Evolutionary conservation across 2,329 filamentous ascomycete species (phyloP).

Genomic region (Cryphonectria naterciae): DNA sequence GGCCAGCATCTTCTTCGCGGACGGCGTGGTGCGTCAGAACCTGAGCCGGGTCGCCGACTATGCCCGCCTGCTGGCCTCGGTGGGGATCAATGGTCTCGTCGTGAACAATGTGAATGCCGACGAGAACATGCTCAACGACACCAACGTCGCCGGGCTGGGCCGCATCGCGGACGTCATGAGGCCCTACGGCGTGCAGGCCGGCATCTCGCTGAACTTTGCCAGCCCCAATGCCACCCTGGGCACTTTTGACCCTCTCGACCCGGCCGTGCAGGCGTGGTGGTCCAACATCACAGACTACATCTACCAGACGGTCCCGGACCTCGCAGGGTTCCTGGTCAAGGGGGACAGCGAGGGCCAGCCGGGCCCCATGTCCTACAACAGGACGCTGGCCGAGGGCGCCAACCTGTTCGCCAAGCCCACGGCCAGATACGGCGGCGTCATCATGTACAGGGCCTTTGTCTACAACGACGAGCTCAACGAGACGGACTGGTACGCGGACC

Average conservation of each 20-base stretch:
- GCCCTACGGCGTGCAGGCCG: conserved; percentile 68
- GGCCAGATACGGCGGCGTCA: conserved; percentile 61
- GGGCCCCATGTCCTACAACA: conserved; percentile 70
- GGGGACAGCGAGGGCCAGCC: conserved; percentile 75
- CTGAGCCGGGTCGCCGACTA: conserved; percentile 64
- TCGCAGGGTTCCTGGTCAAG: conserved; percentile 72
- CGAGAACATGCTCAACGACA: conserved; percentile 54
- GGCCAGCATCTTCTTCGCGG: conserved; percentile 68
- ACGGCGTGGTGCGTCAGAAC: conserved; percentile 60
- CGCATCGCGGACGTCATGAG: conserved; percentile 68
- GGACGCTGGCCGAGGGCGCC: conserved; percentile 69
- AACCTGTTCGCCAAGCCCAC: conserved; percentile 68
- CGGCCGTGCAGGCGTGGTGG: conserved; percentile 66
- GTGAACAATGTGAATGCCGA: conserved; percentile 78
- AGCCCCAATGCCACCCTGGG: conserved; percentile 60
- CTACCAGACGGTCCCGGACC: conserved; percentile 65
- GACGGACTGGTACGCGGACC: conserved; percentile 66
- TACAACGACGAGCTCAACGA: conserved; percentile 63
- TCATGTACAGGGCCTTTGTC: conserved; percentile 75
- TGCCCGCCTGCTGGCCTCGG: conserved; percentile 67
- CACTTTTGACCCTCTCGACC: conserved; percentile 69
- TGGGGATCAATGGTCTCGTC: conserved; percentile 67
- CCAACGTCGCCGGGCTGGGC: conserved; percentile 64
- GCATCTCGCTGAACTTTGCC: conserved; percentile 70
- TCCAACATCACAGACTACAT: conserved; percentile 60